Evolutionary conservation across 2,329 filamentous ascomycete species (phyloP).

Genomic region (Diplocarpon rosae): DNA sequence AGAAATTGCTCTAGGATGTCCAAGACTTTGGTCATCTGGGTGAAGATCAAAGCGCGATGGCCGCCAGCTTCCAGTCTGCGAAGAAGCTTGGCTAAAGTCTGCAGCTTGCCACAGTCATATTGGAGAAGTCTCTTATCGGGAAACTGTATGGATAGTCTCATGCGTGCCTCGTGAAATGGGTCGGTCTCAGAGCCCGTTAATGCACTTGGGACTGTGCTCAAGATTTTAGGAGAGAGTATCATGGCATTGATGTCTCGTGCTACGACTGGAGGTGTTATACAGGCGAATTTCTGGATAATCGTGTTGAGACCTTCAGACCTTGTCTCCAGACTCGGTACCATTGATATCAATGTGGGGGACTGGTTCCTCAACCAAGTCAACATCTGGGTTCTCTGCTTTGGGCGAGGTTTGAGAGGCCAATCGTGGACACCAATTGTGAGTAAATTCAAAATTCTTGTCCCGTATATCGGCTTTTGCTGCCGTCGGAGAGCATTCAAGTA

Average conservation of each 20-base stretch:
- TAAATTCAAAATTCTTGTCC: conserved; percentile 64
- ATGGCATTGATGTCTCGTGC: conserved; percentile 65
- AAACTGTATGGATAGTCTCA: conserved; percentile 89
- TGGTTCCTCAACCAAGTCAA: conserved; percentile 68
- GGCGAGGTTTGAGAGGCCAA: conserved; percentile 47
- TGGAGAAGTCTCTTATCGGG: conserved; percentile 93
- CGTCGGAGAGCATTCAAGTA: conserved; percentile 74
- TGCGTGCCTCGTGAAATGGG: conserved; percentile 87
- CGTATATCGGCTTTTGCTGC: conserved; percentile 72
- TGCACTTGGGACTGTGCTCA: conserved; percentile 44
- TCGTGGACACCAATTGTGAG: conserved; percentile 53
- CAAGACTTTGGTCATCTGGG: conserved; percentile 97
- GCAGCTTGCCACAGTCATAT: conserved; percentile 95
- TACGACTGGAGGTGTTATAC: conserved; percentile 80
- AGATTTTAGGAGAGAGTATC: conserved; percentile 49
- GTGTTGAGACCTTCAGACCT: conserved; percentile 63
- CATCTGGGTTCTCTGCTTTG: conserved; percentile 49
- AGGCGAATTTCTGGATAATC: conserved; percentile 78
- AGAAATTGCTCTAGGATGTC: conserved; percentile 96
- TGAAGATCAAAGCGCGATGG: conserved; percentile 94
- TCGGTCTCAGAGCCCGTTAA: conserved; percentile 54
- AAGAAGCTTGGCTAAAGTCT: conserved; percentile 75
- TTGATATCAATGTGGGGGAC: conserved; percentile 48
- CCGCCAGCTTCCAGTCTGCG: conserved; percentile 80
- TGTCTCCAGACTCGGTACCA: conserved; percentile 65